Conservation (phyloP, 1,139 yeast species). For the Candida tropicalis region DNA sequence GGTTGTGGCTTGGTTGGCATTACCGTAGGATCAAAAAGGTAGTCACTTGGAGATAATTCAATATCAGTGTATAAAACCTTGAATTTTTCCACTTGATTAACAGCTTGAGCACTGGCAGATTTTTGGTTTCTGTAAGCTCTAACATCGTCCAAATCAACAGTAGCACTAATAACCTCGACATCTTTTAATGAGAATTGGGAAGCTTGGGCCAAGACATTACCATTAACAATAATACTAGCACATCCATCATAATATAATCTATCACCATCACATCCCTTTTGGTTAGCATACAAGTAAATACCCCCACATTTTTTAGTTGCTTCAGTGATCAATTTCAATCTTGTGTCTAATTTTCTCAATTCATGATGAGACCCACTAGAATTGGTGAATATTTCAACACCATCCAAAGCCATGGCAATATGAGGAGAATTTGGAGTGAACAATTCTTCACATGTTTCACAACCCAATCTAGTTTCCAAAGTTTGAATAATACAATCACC, state of each 20-base stretch:
- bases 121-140: conserved; percentile 75
- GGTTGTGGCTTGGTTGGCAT: conserved; percentile 57
- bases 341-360: conserved; percentile 80
- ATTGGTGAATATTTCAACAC: conserved; percentile 93
- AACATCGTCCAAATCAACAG: conserved; percentile 90
- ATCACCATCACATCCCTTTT: conserved; percentile 98
- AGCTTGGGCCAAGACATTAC: conserved; percentile 89
- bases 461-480: conserved; percentile 84
- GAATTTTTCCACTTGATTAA: conserved; percentile 52
- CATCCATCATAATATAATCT: conserved; percentile 96
- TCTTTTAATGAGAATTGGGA: conserved; percentile 85
- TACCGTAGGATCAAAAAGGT: conserved; percentile 63
- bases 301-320: conserved; percentile 98
- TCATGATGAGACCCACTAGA: conserved; percentile 98
- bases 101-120: conserved; percentile 80
- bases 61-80: conserved; percentile 62
- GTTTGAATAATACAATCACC: conserved; percentile 92
- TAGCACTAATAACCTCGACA: conserved; percentile 92
- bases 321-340: conserved; percentile 82
- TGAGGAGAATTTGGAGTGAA: conserved; percentile 97
- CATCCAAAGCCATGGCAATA: conserved; percentile 87
- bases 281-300: conserved; percentile 88
- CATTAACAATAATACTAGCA: conserved; percentile 91
- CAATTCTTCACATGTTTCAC: conserved; percentile 96
- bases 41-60: conserved; percentile 60